Conservation (phyloP, 345 rosid species). For the Ailanthus altissimus region DNA sequence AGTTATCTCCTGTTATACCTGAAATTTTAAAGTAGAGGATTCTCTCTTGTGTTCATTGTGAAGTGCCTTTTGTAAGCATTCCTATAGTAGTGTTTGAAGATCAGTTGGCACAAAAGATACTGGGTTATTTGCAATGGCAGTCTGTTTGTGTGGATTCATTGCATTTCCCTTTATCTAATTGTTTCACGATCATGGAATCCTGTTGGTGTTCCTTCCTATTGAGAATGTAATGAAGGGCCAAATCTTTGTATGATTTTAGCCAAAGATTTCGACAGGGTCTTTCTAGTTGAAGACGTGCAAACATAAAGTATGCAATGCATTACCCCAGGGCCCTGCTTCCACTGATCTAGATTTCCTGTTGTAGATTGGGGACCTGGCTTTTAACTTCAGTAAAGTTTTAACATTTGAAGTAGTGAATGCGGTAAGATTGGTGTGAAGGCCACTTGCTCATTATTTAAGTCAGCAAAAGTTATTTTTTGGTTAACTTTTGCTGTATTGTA, state of each 20-base stretch:
- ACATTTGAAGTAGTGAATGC: not conserved
- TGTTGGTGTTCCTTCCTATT: not conserved
- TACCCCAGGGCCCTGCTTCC: not conserved
- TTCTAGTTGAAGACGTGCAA: not conserved
- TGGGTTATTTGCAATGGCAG: not conserved
- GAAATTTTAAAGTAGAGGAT: not conserved
- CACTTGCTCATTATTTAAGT: not conserved
- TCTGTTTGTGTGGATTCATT: not conserved
- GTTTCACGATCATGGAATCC: not conserved
- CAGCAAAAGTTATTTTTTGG: not conserved
- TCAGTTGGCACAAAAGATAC: not conserved
- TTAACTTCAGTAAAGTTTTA: not conserved
- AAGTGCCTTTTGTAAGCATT: not conserved
- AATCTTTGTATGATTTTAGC: not conserved
- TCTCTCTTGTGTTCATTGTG: not conserved
- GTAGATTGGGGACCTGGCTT: not conserved
- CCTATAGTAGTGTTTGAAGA: constrained; percentile 2
- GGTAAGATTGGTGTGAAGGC: constrained; percentile 3
- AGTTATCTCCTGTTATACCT: not conserved
- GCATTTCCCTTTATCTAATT: not conserved
- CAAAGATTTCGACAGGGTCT: not conserved
- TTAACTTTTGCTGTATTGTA: not conserved
- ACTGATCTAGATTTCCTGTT: not conserved
- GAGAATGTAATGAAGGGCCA: constrained; percentile 7
- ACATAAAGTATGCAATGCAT: not conserved